phyloP scores from a whole-genome alignment of 73 alveolate genomes.

The Chromera velia region DNA sequence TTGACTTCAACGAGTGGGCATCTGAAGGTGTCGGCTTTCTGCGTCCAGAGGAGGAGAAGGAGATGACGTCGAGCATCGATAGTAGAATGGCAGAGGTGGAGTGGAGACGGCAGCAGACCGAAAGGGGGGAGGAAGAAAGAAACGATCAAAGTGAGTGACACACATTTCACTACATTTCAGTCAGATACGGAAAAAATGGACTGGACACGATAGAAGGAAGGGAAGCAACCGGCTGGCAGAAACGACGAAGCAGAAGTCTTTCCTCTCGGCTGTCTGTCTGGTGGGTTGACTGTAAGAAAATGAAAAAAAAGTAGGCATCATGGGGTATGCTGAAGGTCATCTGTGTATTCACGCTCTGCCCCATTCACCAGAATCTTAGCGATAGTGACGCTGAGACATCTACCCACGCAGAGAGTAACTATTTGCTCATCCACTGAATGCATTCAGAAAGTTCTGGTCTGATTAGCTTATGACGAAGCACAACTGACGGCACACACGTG shows the following conservation, averaged over 20 bases:
- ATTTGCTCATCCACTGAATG: no score
- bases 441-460: no score
- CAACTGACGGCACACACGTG: no score
- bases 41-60: slow-evolving; percentile 32
- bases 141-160: neutral
- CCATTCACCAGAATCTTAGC: no score
- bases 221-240: slow-evolving; percentile 23
- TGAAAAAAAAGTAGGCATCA: no score
- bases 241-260: slow-evolving; percentile 23
- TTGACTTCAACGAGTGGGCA: neutral
- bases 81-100: neutral
- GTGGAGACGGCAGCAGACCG: neutral
- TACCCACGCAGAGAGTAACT: no score
- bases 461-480: no score
- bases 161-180: neutral
- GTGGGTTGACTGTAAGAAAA: no score
- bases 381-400: no score
- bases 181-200: neutral
- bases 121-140: neutral
- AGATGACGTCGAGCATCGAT: neutral
- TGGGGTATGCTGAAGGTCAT: no score
- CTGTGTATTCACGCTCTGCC: no score
- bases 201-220: neutral
- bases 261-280: no score
- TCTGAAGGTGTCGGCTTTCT: slow-evolving; percentile 34